Conservation (phyloP, 257 asterid species). For the Lithospermum erythrorhizon region DNA sequence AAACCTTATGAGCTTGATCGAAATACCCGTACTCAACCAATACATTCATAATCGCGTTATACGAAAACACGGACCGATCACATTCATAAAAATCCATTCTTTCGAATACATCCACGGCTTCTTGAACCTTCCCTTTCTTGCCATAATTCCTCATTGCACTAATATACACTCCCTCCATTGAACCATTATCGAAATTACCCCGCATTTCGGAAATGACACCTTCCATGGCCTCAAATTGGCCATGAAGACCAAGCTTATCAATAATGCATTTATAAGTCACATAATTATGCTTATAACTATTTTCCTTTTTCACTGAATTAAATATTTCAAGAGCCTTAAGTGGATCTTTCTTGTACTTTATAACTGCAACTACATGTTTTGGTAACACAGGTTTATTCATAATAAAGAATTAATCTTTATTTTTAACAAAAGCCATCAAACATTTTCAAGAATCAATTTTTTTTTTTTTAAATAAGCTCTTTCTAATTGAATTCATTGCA, state of each 20-base stretch:
- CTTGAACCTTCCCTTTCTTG: conserved; percentile 54
- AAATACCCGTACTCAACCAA: conserved; percentile 65
- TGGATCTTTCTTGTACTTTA: conserved; percentile 64
- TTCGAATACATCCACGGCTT: conserved; percentile 74
- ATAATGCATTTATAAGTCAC: conserved; percentile 62
- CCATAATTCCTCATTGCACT: conserved; percentile 71
- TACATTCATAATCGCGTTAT: conserved; percentile 71
- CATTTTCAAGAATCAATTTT: conserved; percentile 7
- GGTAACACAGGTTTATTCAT: conserved; percentile 65
- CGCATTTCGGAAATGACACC: conserved; percentile 53
- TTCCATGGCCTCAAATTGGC: conserved; percentile 80
- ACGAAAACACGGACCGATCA: conserved; percentile 51
- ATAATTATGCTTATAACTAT: conserved; percentile 58
- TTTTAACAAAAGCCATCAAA: conserved; percentile 17
- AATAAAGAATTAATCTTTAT: conserved; percentile 11
- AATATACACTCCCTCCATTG: conserved; percentile 68
- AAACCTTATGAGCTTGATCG: conserved; percentile 78
- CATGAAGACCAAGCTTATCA: conserved; percentile 65
- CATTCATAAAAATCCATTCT: conserved; percentile 90
- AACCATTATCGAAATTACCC: conserved; percentile 32
- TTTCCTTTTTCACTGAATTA: conserved; percentile 56
- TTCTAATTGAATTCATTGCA: neutral
- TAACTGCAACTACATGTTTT: conserved; percentile 75
- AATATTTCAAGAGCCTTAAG: conserved; percentile 82
- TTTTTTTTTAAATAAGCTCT: neutral